Conservation (phyloP, 2,329 filamentous ascomycete genomes). For the Hypocrella siamensis region DNA sequence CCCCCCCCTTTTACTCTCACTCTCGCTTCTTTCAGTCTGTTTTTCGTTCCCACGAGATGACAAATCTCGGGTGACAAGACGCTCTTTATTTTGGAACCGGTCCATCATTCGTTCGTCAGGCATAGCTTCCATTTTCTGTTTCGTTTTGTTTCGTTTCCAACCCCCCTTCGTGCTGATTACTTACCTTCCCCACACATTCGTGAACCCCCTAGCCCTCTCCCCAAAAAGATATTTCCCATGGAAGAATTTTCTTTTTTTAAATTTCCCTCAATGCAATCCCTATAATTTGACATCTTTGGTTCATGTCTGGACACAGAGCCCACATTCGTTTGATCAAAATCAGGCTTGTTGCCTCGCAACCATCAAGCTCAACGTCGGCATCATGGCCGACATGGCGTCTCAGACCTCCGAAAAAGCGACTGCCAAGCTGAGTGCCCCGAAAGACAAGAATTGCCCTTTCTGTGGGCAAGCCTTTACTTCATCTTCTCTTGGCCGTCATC, state of each 20-base stretch:
- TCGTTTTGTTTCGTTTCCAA: background rate
- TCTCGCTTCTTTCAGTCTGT: too few relatives aligned
- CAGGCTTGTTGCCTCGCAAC: background rate
- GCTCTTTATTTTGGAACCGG: too few relatives aligned
- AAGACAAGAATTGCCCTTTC: slow-evolving; percentile 81
- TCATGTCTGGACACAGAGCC: too few relatives aligned
- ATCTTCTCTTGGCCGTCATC: slow-evolving; percentile 80
- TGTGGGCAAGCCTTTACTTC: slow-evolving; percentile 86
- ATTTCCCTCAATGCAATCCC: background rate
- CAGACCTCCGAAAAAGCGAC: slow-evolving; percentile 22
- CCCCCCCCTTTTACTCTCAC: too few relatives aligned
- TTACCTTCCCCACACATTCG: background rate
- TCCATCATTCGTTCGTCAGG: too few relatives aligned
- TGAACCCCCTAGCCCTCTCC: background rate
- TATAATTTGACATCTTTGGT: too few relatives aligned
- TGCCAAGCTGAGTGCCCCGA: slow-evolving; percentile 34
- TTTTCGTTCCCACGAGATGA: too few relatives aligned
- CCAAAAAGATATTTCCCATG: slow-evolving; percentile 2
- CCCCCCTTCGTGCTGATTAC: background rate
- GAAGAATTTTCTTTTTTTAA: background rate
- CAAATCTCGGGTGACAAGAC: too few relatives aligned
- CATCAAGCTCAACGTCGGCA: background rate
- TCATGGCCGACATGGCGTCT: slow-evolving; percentile 17
- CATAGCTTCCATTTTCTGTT: too few relatives aligned
- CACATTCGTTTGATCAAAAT: too few relatives aligned